Evolutionary conservation across 495 filamentous ascomycete genomes (phyloP).

Genomic region (Annulohypoxylon maeteangense): DNA sequence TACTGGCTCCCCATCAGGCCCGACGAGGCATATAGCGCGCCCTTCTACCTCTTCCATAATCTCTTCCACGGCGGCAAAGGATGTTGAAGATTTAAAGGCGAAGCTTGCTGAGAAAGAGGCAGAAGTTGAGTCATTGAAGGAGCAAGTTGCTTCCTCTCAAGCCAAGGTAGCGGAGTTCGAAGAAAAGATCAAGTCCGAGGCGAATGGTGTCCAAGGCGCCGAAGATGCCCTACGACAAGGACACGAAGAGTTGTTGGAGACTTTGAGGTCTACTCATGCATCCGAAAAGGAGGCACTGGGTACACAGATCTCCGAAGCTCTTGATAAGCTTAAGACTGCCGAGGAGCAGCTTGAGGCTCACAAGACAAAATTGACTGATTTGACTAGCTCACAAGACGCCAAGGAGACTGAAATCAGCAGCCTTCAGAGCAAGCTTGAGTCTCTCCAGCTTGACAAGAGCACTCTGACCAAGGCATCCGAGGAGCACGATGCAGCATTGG

Average conservation of each 20-base stretch:
- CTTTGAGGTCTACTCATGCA: slow-evolving; percentile 59
- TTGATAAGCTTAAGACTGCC: slow-evolving; percentile 55
- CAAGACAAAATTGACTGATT: slow-evolving; percentile 51
- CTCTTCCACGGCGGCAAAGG: slow-evolving; percentile 54
- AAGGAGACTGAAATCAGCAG: slow-evolving; percentile 54
- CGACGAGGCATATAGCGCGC: slow-evolving; percentile 51
- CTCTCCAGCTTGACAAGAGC: slow-evolving; percentile 51
- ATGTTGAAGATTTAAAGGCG: slow-evolving; percentile 62
- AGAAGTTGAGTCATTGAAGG: slow-evolving; percentile 57
- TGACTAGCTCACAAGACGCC: slow-evolving; percentile 50
- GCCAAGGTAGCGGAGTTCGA: slow-evolving; percentile 56
- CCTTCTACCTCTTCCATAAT: slow-evolving; percentile 52
- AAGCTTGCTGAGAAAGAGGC: slow-evolving; percentile 62
- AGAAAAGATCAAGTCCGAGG: slow-evolving; percentile 49
- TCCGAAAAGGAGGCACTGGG: slow-evolving; percentile 56
- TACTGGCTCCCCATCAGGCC: slow-evolving; percentile 41
- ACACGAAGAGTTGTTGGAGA: slow-evolving; percentile 55
- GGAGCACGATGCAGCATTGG: slow-evolving; percentile 55
- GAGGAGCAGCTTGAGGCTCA: slow-evolving; percentile 53
- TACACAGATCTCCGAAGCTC: slow-evolving; percentile 53
- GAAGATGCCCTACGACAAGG: slow-evolving; percentile 50
- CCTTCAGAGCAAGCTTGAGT: slow-evolving; percentile 57
- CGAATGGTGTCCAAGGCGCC: slow-evolving; percentile 40
- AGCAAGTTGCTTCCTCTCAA: slow-evolving; percentile 52
- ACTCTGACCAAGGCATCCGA: slow-evolving; percentile 47